Evolutionary conservation across 495 filamentous ascomycete genomes (phyloP).

Genomic region (Trichoderma gamsii): DNA sequence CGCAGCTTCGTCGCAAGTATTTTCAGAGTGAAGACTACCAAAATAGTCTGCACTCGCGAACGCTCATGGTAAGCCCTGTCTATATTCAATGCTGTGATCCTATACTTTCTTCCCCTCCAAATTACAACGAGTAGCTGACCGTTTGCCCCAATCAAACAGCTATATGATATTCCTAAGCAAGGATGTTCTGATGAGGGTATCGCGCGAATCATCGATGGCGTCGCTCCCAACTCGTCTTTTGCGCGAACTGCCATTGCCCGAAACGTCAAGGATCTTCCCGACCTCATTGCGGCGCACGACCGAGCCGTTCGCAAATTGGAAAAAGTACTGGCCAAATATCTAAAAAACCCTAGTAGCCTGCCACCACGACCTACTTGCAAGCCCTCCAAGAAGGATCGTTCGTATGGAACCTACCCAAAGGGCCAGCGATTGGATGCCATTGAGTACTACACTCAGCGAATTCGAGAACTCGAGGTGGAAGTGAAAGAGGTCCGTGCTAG

Average conservation of each 20-base stretch:
- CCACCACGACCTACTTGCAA: conserved; percentile 73
- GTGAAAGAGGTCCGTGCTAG: conserved; percentile 75
- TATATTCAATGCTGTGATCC: background rate
- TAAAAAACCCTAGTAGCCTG: conserved; percentile 77
- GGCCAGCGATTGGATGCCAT: conserved; percentile 85
- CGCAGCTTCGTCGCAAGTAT: conserved; percentile 65
- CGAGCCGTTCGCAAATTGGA: conserved; percentile 76
- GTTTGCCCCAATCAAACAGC: conserved; percentile 35
- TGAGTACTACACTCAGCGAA: conserved; percentile 81
- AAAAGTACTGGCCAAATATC: conserved; percentile 75
- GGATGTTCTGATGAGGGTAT: conserved; percentile 80
- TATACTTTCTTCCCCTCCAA: background rate
- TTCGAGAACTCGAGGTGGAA: conserved; percentile 72
- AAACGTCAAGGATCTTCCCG: conserved; percentile 82
- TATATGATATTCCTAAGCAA: conserved; percentile 76
- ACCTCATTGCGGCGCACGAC: conserved; percentile 78
- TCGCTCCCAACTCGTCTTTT: conserved; percentile 67
- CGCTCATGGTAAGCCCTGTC: conserved; percentile 62
- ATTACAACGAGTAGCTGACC: conserved; percentile 6
- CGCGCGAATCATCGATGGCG: conserved; percentile 65
- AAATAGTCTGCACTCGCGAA: conserved; percentile 78
- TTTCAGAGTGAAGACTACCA: conserved; percentile 88
- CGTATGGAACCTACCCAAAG: conserved; percentile 49
- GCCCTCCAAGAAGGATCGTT: conserved; percentile 65
- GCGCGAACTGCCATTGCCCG: conserved; percentile 79